Conservation (phyloP, 805 yeast species). For the Cyberlindnera veronae region DNA sequence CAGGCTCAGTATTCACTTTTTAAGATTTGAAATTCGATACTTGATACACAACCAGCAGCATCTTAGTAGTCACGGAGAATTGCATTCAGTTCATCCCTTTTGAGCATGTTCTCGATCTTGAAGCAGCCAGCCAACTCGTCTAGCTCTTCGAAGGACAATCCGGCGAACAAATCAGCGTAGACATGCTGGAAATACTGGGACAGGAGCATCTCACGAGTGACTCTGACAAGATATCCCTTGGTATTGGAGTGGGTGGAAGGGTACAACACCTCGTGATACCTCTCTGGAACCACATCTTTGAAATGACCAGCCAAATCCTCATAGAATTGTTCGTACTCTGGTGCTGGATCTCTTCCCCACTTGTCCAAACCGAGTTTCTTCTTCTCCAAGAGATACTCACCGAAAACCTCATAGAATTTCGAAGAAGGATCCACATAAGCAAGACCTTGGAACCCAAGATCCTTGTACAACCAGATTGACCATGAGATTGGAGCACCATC, state of each 20-base stretch:
- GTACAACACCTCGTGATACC: constrained; percentile 38
- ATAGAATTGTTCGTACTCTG: constrained; percentile 37
- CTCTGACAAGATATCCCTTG: constrained; percentile 36
- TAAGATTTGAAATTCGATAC: too few relatives aligned
- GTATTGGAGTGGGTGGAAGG: constrained; percentile 41
- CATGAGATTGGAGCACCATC: constrained; percentile 43
- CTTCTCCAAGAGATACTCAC: constrained; percentile 42
- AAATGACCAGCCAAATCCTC: constrained; percentile 36
- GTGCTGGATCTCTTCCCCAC: constrained; percentile 49
- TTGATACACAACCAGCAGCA: too few relatives aligned
- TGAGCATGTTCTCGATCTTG: constrained; percentile 43
- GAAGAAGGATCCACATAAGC: constrained; percentile 43
- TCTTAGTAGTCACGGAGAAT: constrained; percentile 18
- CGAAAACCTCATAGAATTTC: constrained; percentile 40
- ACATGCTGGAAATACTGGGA: constrained; percentile 43
- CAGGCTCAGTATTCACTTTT: too few relatives aligned
- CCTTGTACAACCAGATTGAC: constrained; percentile 55
- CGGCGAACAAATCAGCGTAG: constrained; percentile 42
- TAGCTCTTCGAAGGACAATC: constrained; percentile 40
- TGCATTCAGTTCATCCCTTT: constrained; percentile 41
- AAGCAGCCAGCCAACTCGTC: constrained; percentile 49
- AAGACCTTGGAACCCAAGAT: constrained; percentile 50
- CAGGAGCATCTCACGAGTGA: constrained; percentile 42
- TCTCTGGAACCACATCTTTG: constrained; percentile 37
- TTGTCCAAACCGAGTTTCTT: constrained; percentile 43